Percentiles rank a stretch among this genome's conserved stretches.
Conservation (phyloP, 257 asterid species). For the Petunia secreta region DNA sequence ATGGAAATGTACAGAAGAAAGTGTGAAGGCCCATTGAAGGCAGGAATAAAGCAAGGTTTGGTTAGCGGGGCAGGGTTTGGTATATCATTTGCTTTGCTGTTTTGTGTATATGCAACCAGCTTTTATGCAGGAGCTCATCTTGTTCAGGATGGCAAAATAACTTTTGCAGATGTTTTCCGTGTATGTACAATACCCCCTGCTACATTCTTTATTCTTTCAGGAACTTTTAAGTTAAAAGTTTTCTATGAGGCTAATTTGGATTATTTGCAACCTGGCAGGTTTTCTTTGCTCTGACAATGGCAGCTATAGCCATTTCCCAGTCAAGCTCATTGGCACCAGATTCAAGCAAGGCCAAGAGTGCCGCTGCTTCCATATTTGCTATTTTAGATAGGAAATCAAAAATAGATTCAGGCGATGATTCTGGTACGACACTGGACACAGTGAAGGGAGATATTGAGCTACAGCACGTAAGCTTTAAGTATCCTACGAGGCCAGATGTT, state of each 20-base stretch:
- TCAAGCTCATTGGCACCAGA: slow-evolving; percentile 84
- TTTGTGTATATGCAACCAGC: slow-evolving; percentile 74
- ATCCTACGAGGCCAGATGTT: slow-evolving; percentile 82
- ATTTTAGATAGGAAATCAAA: slow-evolving; percentile 67
- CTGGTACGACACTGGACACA: slow-evolving; percentile 63
- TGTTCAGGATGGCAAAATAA: slow-evolving; percentile 61
- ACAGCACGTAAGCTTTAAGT: slow-evolving; percentile 68
- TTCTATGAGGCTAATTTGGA: background rate
- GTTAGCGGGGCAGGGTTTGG: slow-evolving; percentile 80
- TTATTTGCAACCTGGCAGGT: slow-evolving; percentile 52
- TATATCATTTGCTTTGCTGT: slow-evolving; percentile 55
- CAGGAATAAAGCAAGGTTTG: slow-evolving; percentile 71
- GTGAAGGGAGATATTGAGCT: slow-evolving; percentile 87
- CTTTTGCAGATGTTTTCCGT: slow-evolving; percentile 72
- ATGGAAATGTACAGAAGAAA: slow-evolving; percentile 64
- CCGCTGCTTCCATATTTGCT: slow-evolving; percentile 76
- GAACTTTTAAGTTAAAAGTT: background rate
- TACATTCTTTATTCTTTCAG: background rate
- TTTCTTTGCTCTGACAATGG: slow-evolving; percentile 84
- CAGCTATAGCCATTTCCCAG: slow-evolving; percentile 79
- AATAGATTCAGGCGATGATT: slow-evolving; percentile 77
- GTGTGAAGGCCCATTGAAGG: slow-evolving; percentile 73
- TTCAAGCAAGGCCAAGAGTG: slow-evolving; percentile 76
- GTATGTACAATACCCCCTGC: slow-evolving; percentile 42
- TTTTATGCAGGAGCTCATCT: slow-evolving; percentile 90